phyloP scores from a whole-genome alignment of 352 stramenopile genomes.

The Blastocystis sp. region DNA sequence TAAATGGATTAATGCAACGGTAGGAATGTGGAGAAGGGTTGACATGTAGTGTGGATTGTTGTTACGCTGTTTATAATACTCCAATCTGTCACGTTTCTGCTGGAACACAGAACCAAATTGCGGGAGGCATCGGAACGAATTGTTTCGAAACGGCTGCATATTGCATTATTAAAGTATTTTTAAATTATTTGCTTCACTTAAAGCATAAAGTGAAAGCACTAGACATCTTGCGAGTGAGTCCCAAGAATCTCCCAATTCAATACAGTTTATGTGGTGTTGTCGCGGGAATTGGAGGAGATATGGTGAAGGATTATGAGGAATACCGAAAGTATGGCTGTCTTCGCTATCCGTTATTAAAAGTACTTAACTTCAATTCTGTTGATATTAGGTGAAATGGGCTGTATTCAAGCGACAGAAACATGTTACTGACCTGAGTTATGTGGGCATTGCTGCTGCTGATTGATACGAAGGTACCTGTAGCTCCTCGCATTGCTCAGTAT shows the following conservation, averaged over 20 bases:
- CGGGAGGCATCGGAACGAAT: constrained; percentile 45
- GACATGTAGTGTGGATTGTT: constrained; percentile 55
- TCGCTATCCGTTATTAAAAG: constrained; percentile 56
- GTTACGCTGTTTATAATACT: constrained; percentile 63
- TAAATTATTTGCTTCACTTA: neutral
- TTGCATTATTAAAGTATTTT: constrained; percentile 60
- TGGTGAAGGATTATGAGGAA: constrained; percentile 62
- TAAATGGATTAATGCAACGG: constrained; percentile 59
- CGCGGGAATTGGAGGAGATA: constrained; percentile 59
- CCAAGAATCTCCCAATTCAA: constrained; percentile 43
- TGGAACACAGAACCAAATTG: constrained; percentile 66
- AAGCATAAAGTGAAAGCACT: constrained; percentile 46
- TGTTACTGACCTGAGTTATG: constrained; percentile 51
- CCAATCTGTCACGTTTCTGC: constrained; percentile 63
- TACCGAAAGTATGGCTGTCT: constrained; percentile 62
- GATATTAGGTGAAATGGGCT: constrained; percentile 58
- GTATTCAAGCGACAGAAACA: constrained; percentile 64
- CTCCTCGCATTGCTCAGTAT: constrained; percentile 5
- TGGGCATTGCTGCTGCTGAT: neutral
- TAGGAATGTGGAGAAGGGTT: neutral
- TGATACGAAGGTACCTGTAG: constrained; percentile 26
- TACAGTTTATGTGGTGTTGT: constrained; percentile 61
- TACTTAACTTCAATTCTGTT: neutral
- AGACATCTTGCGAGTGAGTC: constrained; percentile 36
- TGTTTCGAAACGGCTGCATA: constrained; percentile 62